phyloP scores from a whole-genome alignment of 2,329 filamentous ascomycete genomes.

The Achaetomium macrosporum region DNA sequence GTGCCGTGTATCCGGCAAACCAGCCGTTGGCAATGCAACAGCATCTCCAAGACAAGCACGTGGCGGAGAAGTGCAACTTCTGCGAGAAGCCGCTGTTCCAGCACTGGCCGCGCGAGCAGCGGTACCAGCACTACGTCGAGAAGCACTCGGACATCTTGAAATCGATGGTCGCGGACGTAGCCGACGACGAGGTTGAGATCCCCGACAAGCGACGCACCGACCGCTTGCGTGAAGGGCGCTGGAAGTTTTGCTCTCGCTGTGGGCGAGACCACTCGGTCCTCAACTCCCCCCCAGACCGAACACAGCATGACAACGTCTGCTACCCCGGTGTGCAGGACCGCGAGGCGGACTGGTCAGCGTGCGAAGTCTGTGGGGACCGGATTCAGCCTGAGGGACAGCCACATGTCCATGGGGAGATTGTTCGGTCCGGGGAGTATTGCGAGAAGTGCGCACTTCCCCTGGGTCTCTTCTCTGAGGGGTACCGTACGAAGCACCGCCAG shows the following conservation, averaged over 20 bases:
- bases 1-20: conserved; percentile 29
- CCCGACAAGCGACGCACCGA: background rate
- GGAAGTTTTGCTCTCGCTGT: conserved; percentile 20
- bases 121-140: conserved; percentile 26
- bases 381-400: background rate
- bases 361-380: conserved; percentile 11
- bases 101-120: conserved; percentile 27
- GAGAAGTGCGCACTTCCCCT: conserved; percentile 11
- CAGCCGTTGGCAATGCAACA: conserved; percentile 29
- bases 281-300: conserved; percentile 11
- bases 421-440: conserved; percentile 8
- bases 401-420: background rate
- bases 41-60: conserved; percentile 35
- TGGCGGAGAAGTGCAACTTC: conserved; percentile 32
- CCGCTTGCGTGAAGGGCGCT: conserved; percentile 13
- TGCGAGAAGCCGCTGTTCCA: conserved; percentile 30
- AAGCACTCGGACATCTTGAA: conserved; percentile 26
- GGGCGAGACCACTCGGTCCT: conserved; percentile 18
- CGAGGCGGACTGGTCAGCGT: conserved; percentile 10
- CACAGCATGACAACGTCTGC: conserved; percentile 20
- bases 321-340: conserved; percentile 10
- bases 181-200: background rate
- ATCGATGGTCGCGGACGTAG: background rate
- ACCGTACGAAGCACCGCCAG: conserved; percentile 9
- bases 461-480: conserved; percentile 4